Percentiles rank a stretch among this genome's conserved stretches.
Evolutionary conservation across 768 basidiomycete species (phyloP).

Genomic region (Lepiota subincarnata): DNA sequence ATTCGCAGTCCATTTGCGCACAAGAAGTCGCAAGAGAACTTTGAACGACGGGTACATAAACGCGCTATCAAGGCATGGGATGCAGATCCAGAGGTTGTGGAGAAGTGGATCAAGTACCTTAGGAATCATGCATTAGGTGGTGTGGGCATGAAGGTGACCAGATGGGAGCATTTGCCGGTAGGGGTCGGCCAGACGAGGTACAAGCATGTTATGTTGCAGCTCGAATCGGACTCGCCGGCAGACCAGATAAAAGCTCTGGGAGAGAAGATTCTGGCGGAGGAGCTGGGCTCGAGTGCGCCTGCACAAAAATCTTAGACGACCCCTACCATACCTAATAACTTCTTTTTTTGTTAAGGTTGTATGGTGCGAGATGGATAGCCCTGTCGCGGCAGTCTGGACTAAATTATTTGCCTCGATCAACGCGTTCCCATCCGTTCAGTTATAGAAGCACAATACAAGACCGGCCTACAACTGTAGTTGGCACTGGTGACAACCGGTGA

Average conservation of each 20-base stretch:
- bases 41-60: slow-evolving; percentile 79
- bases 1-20: slow-evolving; percentile 81
- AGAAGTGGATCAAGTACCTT: slow-evolving; percentile 78
- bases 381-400: too few species aligned
- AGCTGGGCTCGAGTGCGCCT: slow-evolving; percentile 11
- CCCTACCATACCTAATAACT: too few species aligned
- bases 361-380: too few species aligned
- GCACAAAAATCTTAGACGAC: too few species aligned
- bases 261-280: slow-evolving; percentile 27
- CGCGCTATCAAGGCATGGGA: slow-evolving; percentile 90
- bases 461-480: too few species aligned
- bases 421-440: too few species aligned
- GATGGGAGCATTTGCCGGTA: slow-evolving; percentile 66
- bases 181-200: slow-evolving; percentile 33
- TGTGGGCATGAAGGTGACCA: slow-evolving; percentile 80
- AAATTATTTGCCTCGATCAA: too few species aligned
- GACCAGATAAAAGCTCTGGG: slow-evolving; percentile 18
- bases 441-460: too few species aligned
- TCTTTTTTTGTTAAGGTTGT: too few species aligned
- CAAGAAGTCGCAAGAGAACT: slow-evolving; percentile 96
- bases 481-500: too few species aligned
- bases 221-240: not conserved
- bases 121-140: slow-evolving; percentile 73
- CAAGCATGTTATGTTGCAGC: not conserved
- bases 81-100: slow-evolving; percentile 71